phyloP scores from a whole-genome alignment of 495 filamentous ascomycete species.

The Aspergillus campestris region DNA sequence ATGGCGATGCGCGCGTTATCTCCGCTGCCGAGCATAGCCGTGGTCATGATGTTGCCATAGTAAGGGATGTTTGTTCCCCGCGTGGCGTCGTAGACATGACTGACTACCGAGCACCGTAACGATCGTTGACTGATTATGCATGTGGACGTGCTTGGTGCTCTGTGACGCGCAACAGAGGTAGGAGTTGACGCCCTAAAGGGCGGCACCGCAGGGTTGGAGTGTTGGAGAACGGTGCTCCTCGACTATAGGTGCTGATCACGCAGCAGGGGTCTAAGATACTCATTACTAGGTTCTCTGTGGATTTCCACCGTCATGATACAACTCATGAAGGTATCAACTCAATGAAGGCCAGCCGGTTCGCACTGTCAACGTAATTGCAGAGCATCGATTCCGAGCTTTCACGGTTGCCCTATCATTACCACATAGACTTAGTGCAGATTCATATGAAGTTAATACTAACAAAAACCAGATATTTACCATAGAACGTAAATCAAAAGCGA shows the following conservation, averaged over 20 bases:
- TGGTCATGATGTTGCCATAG: slow-evolving; percentile 56
- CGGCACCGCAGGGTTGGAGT: slow-evolving; percentile 62
- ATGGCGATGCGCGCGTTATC: slow-evolving; percentile 22
- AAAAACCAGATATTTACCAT: no score
- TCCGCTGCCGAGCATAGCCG: slow-evolving; percentile 42
- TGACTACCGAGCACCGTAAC: slow-evolving; percentile 54
- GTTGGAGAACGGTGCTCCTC: slow-evolving; percentile 54
- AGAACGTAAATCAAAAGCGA: no score
- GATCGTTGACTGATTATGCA: slow-evolving; percentile 61
- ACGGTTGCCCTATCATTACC: no score
- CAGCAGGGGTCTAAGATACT: slow-evolving; percentile 52
- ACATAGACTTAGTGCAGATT: no score
- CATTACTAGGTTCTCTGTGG: slow-evolving; percentile 24
- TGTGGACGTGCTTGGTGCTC: slow-evolving; percentile 52
- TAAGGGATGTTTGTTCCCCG: slow-evolving; percentile 58
- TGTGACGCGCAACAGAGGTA: slow-evolving; percentile 49
- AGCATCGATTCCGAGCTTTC: slow-evolving; percentile 5
- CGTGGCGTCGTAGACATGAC: slow-evolving; percentile 41
- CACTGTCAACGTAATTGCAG: slow-evolving; percentile 55
- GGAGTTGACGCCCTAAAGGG: slow-evolving; percentile 63
- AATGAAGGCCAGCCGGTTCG: slow-evolving; percentile 53
- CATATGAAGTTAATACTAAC: no score
- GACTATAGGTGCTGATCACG: slow-evolving; percentile 56
- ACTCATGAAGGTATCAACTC: slow-evolving; percentile 59
- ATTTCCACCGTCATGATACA: slow-evolving; percentile 47